phyloP scores from a whole-genome alignment of 2,329 filamentous ascomycete genomes.

The Alternaria sp. region DNA sequence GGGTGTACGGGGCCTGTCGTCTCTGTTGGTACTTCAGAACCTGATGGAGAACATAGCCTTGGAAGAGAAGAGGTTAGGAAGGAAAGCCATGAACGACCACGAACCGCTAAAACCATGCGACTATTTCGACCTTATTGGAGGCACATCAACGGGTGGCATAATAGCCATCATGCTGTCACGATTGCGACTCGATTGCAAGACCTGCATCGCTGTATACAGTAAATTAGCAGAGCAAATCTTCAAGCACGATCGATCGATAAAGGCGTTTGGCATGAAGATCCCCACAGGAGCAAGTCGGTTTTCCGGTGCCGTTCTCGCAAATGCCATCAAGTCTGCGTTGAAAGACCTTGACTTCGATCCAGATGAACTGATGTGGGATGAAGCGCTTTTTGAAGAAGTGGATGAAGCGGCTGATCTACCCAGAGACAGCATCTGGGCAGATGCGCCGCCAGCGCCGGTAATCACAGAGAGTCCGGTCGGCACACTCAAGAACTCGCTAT shows the following conservation, averaged over 20 bases:
- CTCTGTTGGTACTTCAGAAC: conserved; percentile 48
- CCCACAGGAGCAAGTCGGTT: conserved; percentile 46
- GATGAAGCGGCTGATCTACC: conserved; percentile 31
- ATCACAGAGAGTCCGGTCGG: conserved; percentile 38
- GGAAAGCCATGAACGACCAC: conserved; percentile 34
- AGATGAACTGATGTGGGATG: conserved; percentile 51
- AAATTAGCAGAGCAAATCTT: conserved; percentile 48
- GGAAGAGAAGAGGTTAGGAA: conserved; percentile 47
- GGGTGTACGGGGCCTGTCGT: conserved; percentile 49
- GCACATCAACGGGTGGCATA: conserved; percentile 50
- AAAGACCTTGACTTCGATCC: conserved; percentile 41
- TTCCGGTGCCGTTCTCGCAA: conserved; percentile 45
- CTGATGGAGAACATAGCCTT: conserved; percentile 49
- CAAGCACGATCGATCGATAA: conserved; percentile 47
- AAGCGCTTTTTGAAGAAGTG: conserved; percentile 48
- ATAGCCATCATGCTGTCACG: conserved; percentile 51
- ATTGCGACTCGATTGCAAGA: conserved; percentile 44
- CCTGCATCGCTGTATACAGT: conserved; percentile 48
- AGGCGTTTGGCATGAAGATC: conserved; percentile 44
- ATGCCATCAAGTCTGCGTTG: conserved; percentile 45
- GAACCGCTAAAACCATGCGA: conserved; percentile 46
- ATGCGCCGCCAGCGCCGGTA: conserved; percentile 25
- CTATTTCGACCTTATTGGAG: conserved; percentile 51
- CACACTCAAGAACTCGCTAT: conserved; percentile 25
- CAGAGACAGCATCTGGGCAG: conserved; percentile 46